These are phyloP conservation scores for Rhodotorula toruloides DNA, from an alignment of 768 basidiomycete genomes.

Conservation along the genomic window DNA sequence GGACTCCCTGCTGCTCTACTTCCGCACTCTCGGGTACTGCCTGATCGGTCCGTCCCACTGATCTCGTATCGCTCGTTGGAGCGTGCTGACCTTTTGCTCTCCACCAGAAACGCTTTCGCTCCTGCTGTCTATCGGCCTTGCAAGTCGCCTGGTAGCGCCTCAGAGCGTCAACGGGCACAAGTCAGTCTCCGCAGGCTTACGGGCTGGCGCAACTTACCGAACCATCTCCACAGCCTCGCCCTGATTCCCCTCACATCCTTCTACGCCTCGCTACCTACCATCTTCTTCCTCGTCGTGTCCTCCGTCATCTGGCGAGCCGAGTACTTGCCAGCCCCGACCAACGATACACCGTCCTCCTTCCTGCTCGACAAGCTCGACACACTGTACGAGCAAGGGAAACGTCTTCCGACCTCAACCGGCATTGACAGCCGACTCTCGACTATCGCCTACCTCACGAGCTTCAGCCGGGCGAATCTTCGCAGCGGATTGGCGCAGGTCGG, in stretches of 20 bases:
- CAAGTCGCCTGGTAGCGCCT: background rate
- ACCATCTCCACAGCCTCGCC: background rate
- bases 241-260: conserved; percentile 12
- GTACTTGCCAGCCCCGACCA: conserved; percentile 10
- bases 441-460: conserved; percentile 10
- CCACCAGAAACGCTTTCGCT: conserved; percentile 15
- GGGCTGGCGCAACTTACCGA: background rate
- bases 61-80: too few relatives aligned
- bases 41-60: conserved; percentile 7
- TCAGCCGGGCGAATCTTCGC: conserved; percentile 5
- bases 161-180: background rate
- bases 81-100: background rate
- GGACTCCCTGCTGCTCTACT: conserved; percentile 7
- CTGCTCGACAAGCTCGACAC: background rate
- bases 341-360: background rate
- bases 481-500: conserved; percentile 6
- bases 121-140: background rate
- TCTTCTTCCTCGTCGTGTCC: conserved; percentile 21
- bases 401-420: background rate
- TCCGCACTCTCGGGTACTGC: conserved; percentile 12
- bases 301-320: conserved; percentile 28
- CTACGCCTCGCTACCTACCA: conserved; percentile 6
- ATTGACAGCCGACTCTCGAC: background rate
- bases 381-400: background rate
- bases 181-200: background rate